phyloP scores from a whole-genome alignment of 2,329 filamentous ascomycete genomes.

The Fusarium stilboides region DNA sequence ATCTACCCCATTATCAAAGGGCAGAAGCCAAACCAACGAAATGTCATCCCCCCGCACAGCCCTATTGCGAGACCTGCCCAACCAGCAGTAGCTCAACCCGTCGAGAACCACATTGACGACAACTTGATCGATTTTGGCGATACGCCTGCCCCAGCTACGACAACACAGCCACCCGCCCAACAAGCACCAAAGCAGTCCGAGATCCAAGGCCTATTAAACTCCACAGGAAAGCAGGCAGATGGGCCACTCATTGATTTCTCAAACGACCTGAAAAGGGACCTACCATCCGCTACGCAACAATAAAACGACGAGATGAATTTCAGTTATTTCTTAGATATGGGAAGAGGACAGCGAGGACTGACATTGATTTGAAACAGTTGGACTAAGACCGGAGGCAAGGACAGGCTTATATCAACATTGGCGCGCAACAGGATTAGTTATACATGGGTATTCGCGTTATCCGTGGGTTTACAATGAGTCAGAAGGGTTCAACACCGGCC shows the following conservation, averaged over 20 bases:
- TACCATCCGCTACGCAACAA: constrained; percentile 56
- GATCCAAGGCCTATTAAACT: constrained; percentile 61
- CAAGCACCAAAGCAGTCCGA: constrained; percentile 51
- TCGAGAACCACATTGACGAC: constrained; percentile 42
- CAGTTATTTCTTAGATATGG: constrained; percentile 33
- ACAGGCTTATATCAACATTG: constrained; percentile 47
- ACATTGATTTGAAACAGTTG: constrained; percentile 41
- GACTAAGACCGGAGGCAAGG: constrained; percentile 36
- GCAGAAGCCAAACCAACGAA: constrained; percentile 72
- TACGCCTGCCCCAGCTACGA: constrained; percentile 11
- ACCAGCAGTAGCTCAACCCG: constrained; percentile 33
- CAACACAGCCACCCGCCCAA: constrained; percentile 4
- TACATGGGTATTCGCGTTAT: constrained; percentile 47
- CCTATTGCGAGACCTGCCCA: constrained; percentile 31
- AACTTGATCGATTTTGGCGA: constrained; percentile 73
- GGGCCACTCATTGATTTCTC: constrained; percentile 72
- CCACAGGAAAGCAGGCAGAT: constrained; percentile 63
- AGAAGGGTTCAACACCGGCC: constrained; percentile 49
- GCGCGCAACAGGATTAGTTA: constrained; percentile 48
- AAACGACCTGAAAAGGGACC: constrained; percentile 65
- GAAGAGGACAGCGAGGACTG: constrained; percentile 28
- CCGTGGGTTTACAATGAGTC: constrained; percentile 48
- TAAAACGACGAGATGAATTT: constrained; percentile 42
- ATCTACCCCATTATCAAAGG: constrained; percentile 89
- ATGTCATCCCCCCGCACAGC: constrained; percentile 67